These are phyloP conservation scores for Rickenella mellea DNA, from an alignment of 768 basidiomycete species.

Conservation along the genomic window DNA sequence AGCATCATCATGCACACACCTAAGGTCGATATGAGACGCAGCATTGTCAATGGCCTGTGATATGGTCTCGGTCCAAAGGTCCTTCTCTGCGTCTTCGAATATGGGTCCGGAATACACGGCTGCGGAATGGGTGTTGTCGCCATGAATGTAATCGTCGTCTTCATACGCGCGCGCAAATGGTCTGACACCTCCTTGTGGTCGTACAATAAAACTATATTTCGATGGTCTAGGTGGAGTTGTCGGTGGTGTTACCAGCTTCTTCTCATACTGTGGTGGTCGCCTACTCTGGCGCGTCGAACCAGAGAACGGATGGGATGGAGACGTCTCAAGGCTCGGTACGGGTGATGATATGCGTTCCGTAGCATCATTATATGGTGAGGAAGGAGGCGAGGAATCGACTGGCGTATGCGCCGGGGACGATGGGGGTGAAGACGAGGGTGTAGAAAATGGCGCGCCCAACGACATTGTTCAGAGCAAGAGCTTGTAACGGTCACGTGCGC, in stretches of 20 bases:
- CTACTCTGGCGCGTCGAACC: conserved; percentile 43
- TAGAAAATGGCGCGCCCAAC: conserved; percentile 2
- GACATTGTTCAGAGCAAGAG: too few relatives aligned
- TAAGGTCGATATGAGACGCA: conserved; percentile 42
- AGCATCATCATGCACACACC: conserved; percentile 26
- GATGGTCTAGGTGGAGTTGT: conserved; percentile 10
- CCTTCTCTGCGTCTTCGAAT: conserved; percentile 16
- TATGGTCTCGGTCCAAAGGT: conserved; percentile 42
- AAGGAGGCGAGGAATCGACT: conserved; percentile 37
- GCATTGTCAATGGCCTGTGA: conserved; percentile 35
- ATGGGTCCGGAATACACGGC: conserved; percentile 3
- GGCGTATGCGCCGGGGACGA: conserved; percentile 14
- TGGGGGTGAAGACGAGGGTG: conserved; percentile 26
- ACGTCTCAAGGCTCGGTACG: conserved; percentile 16
- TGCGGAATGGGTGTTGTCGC: conserved; percentile 7
- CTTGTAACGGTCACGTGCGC: too few relatives aligned
- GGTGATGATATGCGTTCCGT: conserved; percentile 14
- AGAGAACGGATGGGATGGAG: conserved; percentile 40
- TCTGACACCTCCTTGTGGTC: neutral
- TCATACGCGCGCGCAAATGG: conserved; percentile 4
- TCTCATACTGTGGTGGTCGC: conserved; percentile 36
- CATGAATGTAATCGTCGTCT: conserved; percentile 16
- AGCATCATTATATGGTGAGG: conserved; percentile 27
- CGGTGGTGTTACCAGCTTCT: conserved; percentile 15
- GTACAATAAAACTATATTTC: conserved; percentile 12